Base-by-base conservation (phyloP, 305 asterid species). In the Fraxinus xanthoxyloides region DNA sequence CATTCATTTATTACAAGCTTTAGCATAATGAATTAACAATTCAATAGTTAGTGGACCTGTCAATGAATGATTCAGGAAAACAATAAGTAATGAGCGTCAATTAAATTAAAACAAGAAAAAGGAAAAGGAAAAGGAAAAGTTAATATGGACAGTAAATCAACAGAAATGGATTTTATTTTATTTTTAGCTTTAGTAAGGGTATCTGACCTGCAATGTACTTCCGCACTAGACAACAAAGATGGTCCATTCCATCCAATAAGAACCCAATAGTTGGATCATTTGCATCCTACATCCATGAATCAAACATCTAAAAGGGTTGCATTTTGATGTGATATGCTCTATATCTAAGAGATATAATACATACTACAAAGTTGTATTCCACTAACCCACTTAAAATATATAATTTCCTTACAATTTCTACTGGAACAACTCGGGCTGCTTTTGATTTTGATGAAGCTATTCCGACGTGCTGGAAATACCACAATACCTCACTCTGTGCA, bases 381-480 rank as follows among this genome's bases (percentile, higher is more conserved):
- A 24, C 35, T 26, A 69, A 65, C 19, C 43, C 75, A 73, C 0
- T 59, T 21, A 31, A 46, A 54, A 28, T 72, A 51, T 13, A 59
- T 75, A 56, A 43, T 69, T 74, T 87, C 87, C 98, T 94, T 91
- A 97, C 99, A 82, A 90, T 91, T 85, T 94, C 99, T 28, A 97
- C 98, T n/a, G 98, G 86, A 79, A 90, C 92, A 84, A 87, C 80
- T 80, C 98, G 92, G 77, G 94, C 87, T 70, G 95, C 88, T 91
- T 88, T 97, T 31, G 97, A 90, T 90, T 90, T 94, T 63, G 95
- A 88, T 83, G 97, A 88, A 35, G 95, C 93, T 83, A 97, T 81
- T 80, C 99, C 98, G 43, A 91, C 96, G 80, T 97, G 99, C 88
- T 97, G 99, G 83, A 97, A 97, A 80, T 93, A 97, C 99, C 99